A percentile compares a stretch with the other conserved stretches of the same genome.
Conservation (phyloP, 1,284 basidiomycete genomes). For the Ganoderma sinense region DNA sequence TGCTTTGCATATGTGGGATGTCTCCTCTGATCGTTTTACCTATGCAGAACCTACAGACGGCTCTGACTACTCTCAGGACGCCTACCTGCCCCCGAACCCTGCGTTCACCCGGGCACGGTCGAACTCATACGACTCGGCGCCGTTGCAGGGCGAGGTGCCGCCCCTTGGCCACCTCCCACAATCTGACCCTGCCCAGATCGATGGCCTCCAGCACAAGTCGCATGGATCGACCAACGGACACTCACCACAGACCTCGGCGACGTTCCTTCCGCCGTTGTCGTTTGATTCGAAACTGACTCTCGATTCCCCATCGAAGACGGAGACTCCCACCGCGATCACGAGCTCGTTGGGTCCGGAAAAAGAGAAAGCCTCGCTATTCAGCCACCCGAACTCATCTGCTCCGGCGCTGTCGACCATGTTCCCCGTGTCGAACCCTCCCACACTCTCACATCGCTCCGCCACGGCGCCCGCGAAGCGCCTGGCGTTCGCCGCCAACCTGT, state of each 20-base stretch:
- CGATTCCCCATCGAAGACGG: slow-evolving; percentile 46
- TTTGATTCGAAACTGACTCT: slow-evolving; percentile 53
- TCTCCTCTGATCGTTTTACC: slow-evolving; percentile 33
- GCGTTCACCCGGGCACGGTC: slow-evolving; percentile 66
- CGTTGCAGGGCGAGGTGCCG: slow-evolving; percentile 61
- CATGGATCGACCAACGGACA: slow-evolving; percentile 47
- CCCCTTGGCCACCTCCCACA: slow-evolving; percentile 82
- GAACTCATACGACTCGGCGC: slow-evolving; percentile 80
- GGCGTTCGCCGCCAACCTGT: slow-evolving; percentile 90
- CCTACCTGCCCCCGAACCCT: slow-evolving; percentile 55
- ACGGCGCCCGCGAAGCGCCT: slow-evolving; percentile 77
- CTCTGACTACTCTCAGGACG: slow-evolving; percentile 66
- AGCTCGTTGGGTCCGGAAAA: slow-evolving; percentile 32
- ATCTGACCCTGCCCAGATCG: slow-evolving; percentile 85
- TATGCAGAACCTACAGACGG: slow-evolving; percentile 56
- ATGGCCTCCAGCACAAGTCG: slow-evolving; percentile 76
- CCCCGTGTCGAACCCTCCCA: slow-evolving; percentile 46
- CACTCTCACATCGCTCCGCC: slow-evolving; percentile 67
- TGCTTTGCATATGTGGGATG: slow-evolving; percentile 30
- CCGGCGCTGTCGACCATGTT: slow-evolving; percentile 78
- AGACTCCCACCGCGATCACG: slow-evolving; percentile 35
- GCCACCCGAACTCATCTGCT: slow-evolving; percentile 87
- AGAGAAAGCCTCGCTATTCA: slow-evolving; percentile 59
- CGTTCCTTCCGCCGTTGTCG: slow-evolving; percentile 65
- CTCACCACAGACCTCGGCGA: slow-evolving; percentile 34